A percentile compares a stretch with the other conserved stretches of the same genome.
Conservation (phyloP, 345 rosid species). For the Schrenkiella parvula region DNA sequence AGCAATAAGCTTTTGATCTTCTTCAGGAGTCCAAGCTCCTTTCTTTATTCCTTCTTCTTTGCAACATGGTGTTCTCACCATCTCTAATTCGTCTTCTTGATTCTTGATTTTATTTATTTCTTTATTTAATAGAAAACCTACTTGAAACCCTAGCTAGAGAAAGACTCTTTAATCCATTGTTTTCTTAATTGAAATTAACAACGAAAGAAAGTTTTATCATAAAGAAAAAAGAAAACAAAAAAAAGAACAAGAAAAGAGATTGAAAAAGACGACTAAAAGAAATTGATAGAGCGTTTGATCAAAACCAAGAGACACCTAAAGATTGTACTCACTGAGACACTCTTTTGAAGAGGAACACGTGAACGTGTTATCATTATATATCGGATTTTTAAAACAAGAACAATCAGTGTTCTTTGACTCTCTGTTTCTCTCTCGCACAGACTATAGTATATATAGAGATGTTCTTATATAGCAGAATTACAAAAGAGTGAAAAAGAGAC, state of each 20-base stretch:
- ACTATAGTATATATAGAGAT: neutral
- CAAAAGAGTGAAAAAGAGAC: neutral
- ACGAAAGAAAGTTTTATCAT: neutral
- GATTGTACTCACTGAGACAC: slow-evolving; percentile 29
- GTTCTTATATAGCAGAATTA: slow-evolving; percentile 14
- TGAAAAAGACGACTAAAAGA: slow-evolving; percentile 1
- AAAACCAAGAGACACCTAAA: slow-evolving; percentile 33
- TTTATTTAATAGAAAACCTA: neutral
- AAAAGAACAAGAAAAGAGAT: neutral
- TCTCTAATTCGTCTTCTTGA: slow-evolving; percentile 6
- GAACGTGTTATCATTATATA: slow-evolving; percentile 15
- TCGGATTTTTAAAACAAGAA: neutral
- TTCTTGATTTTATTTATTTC: neutral
- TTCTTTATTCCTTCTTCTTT: slow-evolving; percentile 35
- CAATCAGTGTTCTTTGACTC: neutral
- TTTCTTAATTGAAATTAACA: neutral
- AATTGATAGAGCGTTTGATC: slow-evolving; percentile 29
- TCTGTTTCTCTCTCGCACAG: neutral
- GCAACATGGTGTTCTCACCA: slow-evolving; percentile 43
- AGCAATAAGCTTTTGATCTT: slow-evolving; percentile 39
- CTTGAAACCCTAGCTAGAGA: neutral
- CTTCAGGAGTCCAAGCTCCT: slow-evolving; percentile 47
- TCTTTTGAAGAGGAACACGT: slow-evolving; percentile 23
- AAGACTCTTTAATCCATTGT: neutral
- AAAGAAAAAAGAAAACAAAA: neutral